A percentile compares a stretch with the other conserved stretches of the same genome.
phyloP scores from a whole-genome alignment of 768 basidiomycete genomes.

The Leccinellum albellum region DNA sequence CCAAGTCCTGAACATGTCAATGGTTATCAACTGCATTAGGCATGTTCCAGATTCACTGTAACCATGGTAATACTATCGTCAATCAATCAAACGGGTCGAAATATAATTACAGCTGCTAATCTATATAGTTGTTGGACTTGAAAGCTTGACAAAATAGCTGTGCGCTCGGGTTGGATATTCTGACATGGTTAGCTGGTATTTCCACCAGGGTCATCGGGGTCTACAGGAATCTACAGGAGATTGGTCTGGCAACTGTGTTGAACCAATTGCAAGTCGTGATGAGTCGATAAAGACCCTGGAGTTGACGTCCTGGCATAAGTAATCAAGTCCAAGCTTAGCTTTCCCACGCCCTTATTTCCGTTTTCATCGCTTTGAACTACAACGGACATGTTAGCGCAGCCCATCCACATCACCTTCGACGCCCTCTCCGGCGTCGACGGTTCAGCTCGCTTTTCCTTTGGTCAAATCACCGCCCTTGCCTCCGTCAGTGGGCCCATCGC shows the following conservation, averaged over 20 bases:
- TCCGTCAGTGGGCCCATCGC: conserved; percentile 83
- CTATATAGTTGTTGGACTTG: not conserved
- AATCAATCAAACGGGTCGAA: not conserved
- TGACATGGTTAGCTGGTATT: not conserved
- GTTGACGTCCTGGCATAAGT: too few species aligned
- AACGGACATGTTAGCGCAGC: not conserved
- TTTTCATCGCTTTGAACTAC: not conserved
- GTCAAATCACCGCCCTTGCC: conserved; percentile 45
- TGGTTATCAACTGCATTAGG: not conserved
- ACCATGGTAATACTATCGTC: not conserved
- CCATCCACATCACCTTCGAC: conserved; percentile 47
- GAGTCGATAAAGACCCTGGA: too few species aligned
- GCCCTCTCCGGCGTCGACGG: conserved; percentile 70
- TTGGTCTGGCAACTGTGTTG: not conserved
- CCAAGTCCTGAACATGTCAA: too few species aligned
- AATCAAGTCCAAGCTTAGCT: too few species aligned
- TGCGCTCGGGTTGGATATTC: not conserved
- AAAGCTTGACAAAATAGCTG: not conserved
- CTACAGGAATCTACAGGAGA: not conserved
- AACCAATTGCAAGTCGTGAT: too few species aligned
- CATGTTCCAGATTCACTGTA: not conserved
- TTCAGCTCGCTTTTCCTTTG: conserved; percentile 59
- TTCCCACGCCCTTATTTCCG: not conserved
- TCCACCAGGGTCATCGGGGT: not conserved
- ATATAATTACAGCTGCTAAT: not conserved